A percentile compares a stretch with the other conserved stretches of the same genome.
Evolutionary conservation across 257 asterid species (phyloP).

Genomic region (Fraxinus excelsior): DNA sequence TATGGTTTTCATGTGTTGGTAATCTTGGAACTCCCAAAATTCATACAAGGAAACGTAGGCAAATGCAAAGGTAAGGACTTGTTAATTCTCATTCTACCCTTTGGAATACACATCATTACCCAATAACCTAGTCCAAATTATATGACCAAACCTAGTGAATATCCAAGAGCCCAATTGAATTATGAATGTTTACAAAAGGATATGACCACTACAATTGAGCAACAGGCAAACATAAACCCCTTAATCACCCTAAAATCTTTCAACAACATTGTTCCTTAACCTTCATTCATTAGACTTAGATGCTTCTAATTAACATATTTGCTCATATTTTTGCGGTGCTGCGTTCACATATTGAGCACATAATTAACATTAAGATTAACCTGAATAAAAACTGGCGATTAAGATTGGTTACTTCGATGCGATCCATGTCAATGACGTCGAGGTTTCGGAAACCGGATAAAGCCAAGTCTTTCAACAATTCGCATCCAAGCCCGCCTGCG

Average conservation of each 20-base stretch:
- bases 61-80: not conserved
- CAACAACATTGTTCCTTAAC: not conserved
- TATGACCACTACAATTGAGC: not conserved
- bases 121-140: not conserved
- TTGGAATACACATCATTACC: not conserved
- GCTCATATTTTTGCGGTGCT: not conserved
- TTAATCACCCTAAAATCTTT: constrained; percentile 14
- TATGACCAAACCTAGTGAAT: not conserved
- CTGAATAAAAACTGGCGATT: constrained; percentile 97
- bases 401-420: constrained; percentile 92
- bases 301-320: not conserved
- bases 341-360: not conserved
- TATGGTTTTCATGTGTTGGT: not conserved
- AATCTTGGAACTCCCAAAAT: constrained; percentile 6
- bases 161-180: constrained; percentile 15
- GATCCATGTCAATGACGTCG: constrained; percentile 97
- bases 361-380: constrained; percentile 35
- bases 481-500: constrained; percentile 99
- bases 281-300: not conserved
- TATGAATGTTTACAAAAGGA: not conserved
- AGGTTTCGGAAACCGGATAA: constrained; percentile 80
- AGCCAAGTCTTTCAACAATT: constrained; percentile 94
- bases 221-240: constrained; percentile 8
- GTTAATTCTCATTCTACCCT: not conserved
- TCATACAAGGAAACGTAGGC: constrained; percentile 1